A percentile compares a stretch with the other conserved stretches of the same genome.
phyloP scores from a whole-genome alignment of 1,139 yeast species.

The Nematodospora anomalae region DNA sequence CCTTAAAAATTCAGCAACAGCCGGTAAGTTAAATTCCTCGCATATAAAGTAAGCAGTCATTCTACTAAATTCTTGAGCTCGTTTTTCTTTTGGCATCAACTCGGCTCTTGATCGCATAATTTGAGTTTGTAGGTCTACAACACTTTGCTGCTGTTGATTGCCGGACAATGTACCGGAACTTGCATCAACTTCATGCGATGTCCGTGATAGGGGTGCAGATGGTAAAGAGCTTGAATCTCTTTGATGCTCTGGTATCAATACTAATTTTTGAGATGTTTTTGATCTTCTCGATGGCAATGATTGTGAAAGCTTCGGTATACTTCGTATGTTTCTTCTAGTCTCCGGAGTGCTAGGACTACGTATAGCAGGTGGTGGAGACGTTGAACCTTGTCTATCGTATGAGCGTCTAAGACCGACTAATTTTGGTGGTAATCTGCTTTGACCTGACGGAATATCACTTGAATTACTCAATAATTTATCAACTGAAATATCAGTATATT shows the following conservation, averaged over 20 bases:
- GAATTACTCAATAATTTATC: slow-evolving; percentile 70
- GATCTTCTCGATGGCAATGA: slow-evolving; percentile 84
- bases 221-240: slow-evolving; percentile 19
- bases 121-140: slow-evolving; percentile 31
- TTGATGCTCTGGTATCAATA: slow-evolving; percentile 74
- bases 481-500: slow-evolving; percentile 70
- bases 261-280: slow-evolving; percentile 81
- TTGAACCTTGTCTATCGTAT: not conserved
- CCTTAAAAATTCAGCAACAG: slow-evolving; percentile 63
- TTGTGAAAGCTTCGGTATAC: slow-evolving; percentile 59
- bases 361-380: slow-evolving; percentile 10
- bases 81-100: slow-evolving; percentile 61
- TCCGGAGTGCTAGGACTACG: slow-evolving; percentile 10
- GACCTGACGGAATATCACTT: slow-evolving; percentile 85
- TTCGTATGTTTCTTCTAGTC: slow-evolving; percentile 29
- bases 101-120: slow-evolving; percentile 65
- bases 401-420: slow-evolving; percentile 4
- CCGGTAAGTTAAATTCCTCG: slow-evolving; percentile 70
- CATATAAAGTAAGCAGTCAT: slow-evolving; percentile 90
- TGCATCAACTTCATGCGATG: not conserved
- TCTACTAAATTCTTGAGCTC: slow-evolving; percentile 72
- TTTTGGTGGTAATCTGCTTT: slow-evolving; percentile 47
- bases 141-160: not conserved
- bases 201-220: slow-evolving; percentile 6
- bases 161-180: not conserved